Conservation (phyloP, 371 early-diverging fungal genomes). For the Mucor indicus region DNA sequence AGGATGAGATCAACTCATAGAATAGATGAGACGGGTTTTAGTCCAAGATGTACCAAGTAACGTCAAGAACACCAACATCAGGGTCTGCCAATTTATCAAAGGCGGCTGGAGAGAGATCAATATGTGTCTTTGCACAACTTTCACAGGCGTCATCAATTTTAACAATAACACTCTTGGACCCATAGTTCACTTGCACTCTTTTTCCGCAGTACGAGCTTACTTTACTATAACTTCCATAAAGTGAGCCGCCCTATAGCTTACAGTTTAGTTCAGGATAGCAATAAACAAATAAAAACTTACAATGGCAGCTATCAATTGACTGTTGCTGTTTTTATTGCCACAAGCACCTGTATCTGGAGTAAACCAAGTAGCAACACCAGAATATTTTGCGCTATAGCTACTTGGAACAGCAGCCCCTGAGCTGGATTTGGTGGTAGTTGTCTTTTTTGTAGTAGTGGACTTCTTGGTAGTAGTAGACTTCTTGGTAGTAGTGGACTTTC, state of each 20-base stretch:
- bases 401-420: too few relatives aligned
- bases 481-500: too few relatives aligned
- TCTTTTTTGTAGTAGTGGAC: too few relatives aligned
- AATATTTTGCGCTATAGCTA: conserved; percentile 2
- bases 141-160: conserved; percentile 35
- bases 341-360: conserved; percentile 40
- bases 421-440: too few relatives aligned
- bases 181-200: conserved; percentile 26
- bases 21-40: too few relatives aligned
- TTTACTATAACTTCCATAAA: conserved; percentile 35
- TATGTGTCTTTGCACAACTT: conserved; percentile 23
- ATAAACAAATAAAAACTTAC: conserved; percentile 6
- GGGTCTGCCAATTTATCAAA: conserved; percentile 28
- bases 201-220: conserved; percentile 33
- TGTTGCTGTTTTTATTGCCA: conserved; percentile 27
- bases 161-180: conserved; percentile 26
- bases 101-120: conserved; percentile 39
- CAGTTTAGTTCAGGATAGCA: background rate
- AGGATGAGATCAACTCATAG: conserved; percentile 15
- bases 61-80: conserved; percentile 28
- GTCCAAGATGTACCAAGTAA: conserved; percentile 33
- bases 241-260: conserved; percentile 7
- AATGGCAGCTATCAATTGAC: conserved; percentile 32
- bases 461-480: too few relatives aligned
- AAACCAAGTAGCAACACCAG: conserved; percentile 37